Conservation (phyloP, 2,329 filamentous ascomycete species). For the Pezizomycotina sp. region DNA sequence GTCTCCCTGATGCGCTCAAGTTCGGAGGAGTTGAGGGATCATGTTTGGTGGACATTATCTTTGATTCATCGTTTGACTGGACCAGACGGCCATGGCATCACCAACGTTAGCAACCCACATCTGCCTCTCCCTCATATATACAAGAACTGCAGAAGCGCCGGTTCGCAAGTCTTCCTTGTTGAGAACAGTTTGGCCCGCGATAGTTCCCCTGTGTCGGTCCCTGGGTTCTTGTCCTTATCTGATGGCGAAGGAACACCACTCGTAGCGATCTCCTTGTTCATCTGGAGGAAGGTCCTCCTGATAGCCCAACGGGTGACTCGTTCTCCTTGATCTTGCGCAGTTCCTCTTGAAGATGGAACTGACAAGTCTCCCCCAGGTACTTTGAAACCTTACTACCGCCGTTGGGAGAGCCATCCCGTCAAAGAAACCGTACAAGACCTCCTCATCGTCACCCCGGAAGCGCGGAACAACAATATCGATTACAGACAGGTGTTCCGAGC, state of each 20-base stretch:
- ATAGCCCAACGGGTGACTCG: conserved; percentile 67
- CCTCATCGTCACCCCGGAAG: conserved; percentile 75
- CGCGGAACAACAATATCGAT: conserved; percentile 89
- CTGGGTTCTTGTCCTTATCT: conserved; percentile 45
- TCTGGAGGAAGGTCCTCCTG: conserved; percentile 63
- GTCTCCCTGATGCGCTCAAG: conserved; percentile 81
- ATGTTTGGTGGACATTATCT: conserved; percentile 75
- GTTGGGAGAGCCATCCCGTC: conserved; percentile 76
- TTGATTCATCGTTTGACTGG: conserved; percentile 67
- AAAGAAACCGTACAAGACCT: conserved; percentile 86
- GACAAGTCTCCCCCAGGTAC: conserved; percentile 91
- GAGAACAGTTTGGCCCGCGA: conserved; percentile 38
- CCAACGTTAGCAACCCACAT: conserved; percentile 91
- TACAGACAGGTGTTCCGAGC: conserved; percentile 85
- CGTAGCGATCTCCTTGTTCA: conserved; percentile 89
- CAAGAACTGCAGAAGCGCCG: conserved; percentile 78
- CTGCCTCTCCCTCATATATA: conserved; percentile 78
- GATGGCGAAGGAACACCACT: conserved; percentile 66
- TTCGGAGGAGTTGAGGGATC: conserved; percentile 77
- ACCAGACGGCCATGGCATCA: conserved; percentile 86
- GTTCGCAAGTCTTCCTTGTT: conserved; percentile 79
- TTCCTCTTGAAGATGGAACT: conserved; percentile 65
- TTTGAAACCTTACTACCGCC: conserved; percentile 93
- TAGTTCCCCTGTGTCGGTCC: conserved; percentile 46
- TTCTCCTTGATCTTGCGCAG: conserved; percentile 51